A percentile compares a stretch with the other conserved stretches of the same genome.
Evolutionary conservation across 2,329 filamentous ascomycete species (phyloP).

Genomic region (Aschersonia sp.): DNA sequence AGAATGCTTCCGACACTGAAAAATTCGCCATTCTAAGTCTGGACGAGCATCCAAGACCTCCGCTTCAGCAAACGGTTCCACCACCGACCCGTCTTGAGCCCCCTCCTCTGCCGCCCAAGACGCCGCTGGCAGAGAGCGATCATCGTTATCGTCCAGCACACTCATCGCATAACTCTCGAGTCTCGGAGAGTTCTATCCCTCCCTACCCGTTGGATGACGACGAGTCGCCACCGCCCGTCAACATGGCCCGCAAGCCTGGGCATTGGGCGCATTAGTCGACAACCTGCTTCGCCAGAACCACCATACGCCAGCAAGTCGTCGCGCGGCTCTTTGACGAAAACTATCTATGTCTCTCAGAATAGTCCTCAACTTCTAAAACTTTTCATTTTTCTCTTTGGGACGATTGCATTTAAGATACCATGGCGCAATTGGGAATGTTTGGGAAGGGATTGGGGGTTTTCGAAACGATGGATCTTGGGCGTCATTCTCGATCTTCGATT

Average conservation of each 20-base stretch:
- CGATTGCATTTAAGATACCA: background rate
- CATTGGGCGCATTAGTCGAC: constrained; percentile 26
- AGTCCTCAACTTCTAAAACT: background rate
- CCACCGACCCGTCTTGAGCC: constrained; percentile 34
- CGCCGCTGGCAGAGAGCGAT: constrained; percentile 43
- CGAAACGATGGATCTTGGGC: too few relatives aligned
- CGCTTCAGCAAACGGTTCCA: constrained; percentile 16
- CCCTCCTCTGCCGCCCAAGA: constrained; percentile 66
- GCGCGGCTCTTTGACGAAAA: too few relatives aligned
- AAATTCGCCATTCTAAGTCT: constrained; percentile 50
- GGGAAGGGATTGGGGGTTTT: background rate
- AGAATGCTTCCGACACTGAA: constrained; percentile 43
- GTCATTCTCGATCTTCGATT: too few relatives aligned
- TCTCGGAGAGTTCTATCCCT: constrained; percentile 27
- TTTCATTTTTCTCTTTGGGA: background rate
- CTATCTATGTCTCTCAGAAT: too few relatives aligned
- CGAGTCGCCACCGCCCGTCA: constrained; percentile 69
- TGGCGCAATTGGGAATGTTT: background rate
- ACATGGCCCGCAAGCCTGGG: constrained; percentile 74
- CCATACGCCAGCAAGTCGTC: too few relatives aligned
- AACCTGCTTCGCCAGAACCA: too few relatives aligned
- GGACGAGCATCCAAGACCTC: constrained; percentile 39
- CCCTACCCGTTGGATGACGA: constrained; percentile 74
- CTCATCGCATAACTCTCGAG: constrained; percentile 14
- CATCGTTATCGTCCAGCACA: constrained; percentile 12